These are phyloP conservation scores for Favolaschia claudopus DNA, from an alignment of 768 basidiomycete genomes.

Conservation along the genomic window DNA sequence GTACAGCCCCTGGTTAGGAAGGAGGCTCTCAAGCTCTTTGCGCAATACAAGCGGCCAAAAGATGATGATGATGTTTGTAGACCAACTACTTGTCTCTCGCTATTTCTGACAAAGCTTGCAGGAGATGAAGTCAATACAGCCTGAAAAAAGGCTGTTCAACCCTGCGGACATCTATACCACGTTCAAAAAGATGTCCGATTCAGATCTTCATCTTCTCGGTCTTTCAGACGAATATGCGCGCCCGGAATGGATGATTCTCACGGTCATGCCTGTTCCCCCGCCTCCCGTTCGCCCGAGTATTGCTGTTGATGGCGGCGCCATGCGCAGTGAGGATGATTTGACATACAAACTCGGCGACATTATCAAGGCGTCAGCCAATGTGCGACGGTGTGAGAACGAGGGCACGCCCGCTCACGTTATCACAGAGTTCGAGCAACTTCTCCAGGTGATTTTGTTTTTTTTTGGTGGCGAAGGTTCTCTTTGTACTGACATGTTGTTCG, in stretches of 20 bases:
- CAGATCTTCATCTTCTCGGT: slow-evolving; percentile 47
- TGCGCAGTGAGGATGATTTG: slow-evolving; percentile 97
- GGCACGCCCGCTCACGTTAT: slow-evolving; percentile 97
- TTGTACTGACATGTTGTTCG: slow-evolving; percentile 7
- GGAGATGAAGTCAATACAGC: slow-evolving; percentile 81
- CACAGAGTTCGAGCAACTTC: slow-evolving; percentile 93
- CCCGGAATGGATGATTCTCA: slow-evolving; percentile 99
- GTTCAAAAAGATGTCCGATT: slow-evolving; percentile 26
- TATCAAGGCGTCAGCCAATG: slow-evolving; percentile 93
- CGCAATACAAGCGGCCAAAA: slow-evolving; percentile 93
- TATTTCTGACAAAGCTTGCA: slow-evolving; percentile 37
- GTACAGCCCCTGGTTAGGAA: slow-evolving; percentile 89
- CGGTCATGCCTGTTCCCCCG: slow-evolving; percentile 96
- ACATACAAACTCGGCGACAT: slow-evolving; percentile 98
- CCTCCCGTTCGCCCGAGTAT: slow-evolving; percentile 98
- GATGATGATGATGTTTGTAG: slow-evolving; percentile 92
- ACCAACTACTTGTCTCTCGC: slow-evolving; percentile 5
- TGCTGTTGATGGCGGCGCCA: slow-evolving; percentile 94
- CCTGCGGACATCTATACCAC: slow-evolving; percentile 24
- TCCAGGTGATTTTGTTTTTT: slow-evolving; percentile 78
- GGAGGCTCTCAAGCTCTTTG: slow-evolving; percentile 93
- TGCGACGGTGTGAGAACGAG: slow-evolving; percentile 92
- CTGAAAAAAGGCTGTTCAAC: slow-evolving; percentile 20
- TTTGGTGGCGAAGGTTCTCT: not conserved
- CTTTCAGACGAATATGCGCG: slow-evolving; percentile 95